Base-by-base conservation (phyloP, 768 basidiomycete genomes). In the Trametopsis cervina region DNA sequence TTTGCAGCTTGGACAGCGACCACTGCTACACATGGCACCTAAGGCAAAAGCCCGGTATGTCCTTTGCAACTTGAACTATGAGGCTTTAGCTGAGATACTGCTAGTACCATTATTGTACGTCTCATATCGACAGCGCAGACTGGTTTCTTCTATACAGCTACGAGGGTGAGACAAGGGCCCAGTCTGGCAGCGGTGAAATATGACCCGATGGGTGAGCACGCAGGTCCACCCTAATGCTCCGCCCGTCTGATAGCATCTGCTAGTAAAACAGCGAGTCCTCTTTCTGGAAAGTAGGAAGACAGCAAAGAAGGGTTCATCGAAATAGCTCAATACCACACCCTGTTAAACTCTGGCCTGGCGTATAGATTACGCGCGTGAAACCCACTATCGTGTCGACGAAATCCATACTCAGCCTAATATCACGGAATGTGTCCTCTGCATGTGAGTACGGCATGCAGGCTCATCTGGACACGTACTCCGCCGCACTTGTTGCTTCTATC, bases 101-200 rank as follows among this genome's bases (percentile, higher is more conserved):
- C 1, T 13, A 92, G 91, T 62, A 90, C 88, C 2, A 64, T 94
- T 46, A 83, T 95, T 47, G 82, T 94, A 44, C 86, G 89, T 41
- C 75, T 95, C 56, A 81, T 94, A 50, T 94, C 92, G 12, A 90
- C 90, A 0, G 92, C 92, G 0, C 84, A 89, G 66, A 94, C 91
- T 1, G 91, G 92, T 10, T 91, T 77, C 69, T 93, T 93, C 65
- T 95, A 94, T 67, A 89, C 89, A 18, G 86, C 86, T 2, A 77
- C 83, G 53, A 77, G 92, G 18, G 68, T 83, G 36, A 76, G 92
- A 10, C 65, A 76, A 59, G 85, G 82, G 2, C 81, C 88, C n/a
- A 85, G 77, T 64, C 68, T 95, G 42, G 82, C 88, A 6, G 83
- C 88, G n/a, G 85, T 94, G 57, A 95, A 94, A 65, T 94, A 93